Evolutionary conservation across 169 alveolate species (phyloP).

Genomic region (Theileria sp.): DNA sequence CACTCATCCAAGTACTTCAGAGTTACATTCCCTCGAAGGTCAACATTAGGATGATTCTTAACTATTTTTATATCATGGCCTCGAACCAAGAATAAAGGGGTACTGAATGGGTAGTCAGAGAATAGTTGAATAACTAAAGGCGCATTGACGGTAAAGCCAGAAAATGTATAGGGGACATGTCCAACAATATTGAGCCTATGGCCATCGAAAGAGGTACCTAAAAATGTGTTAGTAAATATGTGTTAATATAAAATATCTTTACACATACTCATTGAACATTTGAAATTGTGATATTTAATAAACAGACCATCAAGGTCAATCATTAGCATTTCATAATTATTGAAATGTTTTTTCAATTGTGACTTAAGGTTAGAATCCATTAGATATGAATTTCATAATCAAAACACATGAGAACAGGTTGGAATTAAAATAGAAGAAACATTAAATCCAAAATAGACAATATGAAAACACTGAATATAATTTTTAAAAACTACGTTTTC

Average conservation of each 20-base stretch:
- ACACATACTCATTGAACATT: constrained; percentile 24
- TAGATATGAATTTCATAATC: neutral
- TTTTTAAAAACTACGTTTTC: constrained; percentile 2
- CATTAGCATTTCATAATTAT: constrained; percentile 11
- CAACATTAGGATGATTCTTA: constrained; percentile 37
- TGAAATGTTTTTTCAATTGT: constrained; percentile 25
- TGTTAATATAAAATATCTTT: neutral
- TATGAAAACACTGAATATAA: neutral
- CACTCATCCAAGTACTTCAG: constrained; percentile 41
- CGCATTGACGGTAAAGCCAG: constrained; percentile 13
- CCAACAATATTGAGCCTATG: constrained; percentile 35
- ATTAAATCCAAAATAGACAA: neutral
- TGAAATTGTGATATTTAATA: constrained; percentile 6
- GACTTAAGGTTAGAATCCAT: constrained; percentile 11
- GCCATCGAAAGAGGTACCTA: constrained; percentile 21
- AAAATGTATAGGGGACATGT: constrained; percentile 27
- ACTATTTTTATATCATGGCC: constrained; percentile 21
- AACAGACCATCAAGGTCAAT: constrained; percentile 14
- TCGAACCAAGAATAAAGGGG: constrained; percentile 34
- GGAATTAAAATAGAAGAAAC: neutral
- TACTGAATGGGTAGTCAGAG: constrained; percentile 32
- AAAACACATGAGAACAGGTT: neutral
- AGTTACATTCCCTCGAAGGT: constrained; percentile 24
- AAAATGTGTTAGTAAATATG: neutral
- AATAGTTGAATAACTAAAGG: constrained; percentile 30